Percentiles rank a stretch among this genome's conserved stretches.
Evolutionary conservation across 805 yeast species (phyloP).

Genomic region (Torulaspora microellipsoides): DNA sequence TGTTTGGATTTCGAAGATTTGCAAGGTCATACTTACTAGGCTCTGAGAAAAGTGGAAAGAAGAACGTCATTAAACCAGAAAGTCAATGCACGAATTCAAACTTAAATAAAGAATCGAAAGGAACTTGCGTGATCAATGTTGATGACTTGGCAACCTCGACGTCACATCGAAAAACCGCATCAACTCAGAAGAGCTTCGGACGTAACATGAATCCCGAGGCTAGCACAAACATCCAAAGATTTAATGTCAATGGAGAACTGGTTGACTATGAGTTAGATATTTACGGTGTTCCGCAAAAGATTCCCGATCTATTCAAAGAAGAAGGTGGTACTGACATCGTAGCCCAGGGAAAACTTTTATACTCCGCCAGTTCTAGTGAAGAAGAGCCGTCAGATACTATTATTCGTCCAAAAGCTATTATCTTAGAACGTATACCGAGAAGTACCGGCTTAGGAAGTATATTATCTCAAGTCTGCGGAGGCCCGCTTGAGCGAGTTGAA

Average conservation of each 20-base stretch:
- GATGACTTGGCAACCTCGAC: too few species aligned
- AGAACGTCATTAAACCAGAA: neutral
- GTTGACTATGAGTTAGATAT: slow-evolving; percentile 12
- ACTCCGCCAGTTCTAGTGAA: slow-evolving; percentile 6
- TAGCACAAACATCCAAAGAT: slow-evolving; percentile 2
- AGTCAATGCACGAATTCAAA: too few species aligned
- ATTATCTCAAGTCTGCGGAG: slow-evolving; percentile 58
- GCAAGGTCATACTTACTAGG: slow-evolving; percentile 24
- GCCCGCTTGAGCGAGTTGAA: slow-evolving; percentile 53
- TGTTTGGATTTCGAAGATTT: slow-evolving; percentile 29
- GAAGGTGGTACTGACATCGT: slow-evolving; percentile 1
- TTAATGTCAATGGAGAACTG: slow-evolving; percentile 7
- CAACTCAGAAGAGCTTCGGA: neutral
- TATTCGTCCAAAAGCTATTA: slow-evolving; percentile 19
- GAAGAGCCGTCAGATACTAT: slow-evolving; percentile 5
- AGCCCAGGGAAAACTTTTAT: neutral
- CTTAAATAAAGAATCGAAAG: too few species aligned
- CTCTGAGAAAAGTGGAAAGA: slow-evolving; percentile 6
- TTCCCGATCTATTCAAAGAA: slow-evolving; percentile 13
- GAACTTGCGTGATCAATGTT: too few species aligned
- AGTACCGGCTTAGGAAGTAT: slow-evolving; percentile 46
- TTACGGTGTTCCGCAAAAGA: slow-evolving; percentile 11
- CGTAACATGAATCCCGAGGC: slow-evolving; percentile 2
- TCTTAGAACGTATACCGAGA: slow-evolving; percentile 39
- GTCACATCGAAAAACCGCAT: neutral